Conservation (phyloP, 768 basidiomycete genomes). For the Gloeopeniophorella convolvens region DNA sequence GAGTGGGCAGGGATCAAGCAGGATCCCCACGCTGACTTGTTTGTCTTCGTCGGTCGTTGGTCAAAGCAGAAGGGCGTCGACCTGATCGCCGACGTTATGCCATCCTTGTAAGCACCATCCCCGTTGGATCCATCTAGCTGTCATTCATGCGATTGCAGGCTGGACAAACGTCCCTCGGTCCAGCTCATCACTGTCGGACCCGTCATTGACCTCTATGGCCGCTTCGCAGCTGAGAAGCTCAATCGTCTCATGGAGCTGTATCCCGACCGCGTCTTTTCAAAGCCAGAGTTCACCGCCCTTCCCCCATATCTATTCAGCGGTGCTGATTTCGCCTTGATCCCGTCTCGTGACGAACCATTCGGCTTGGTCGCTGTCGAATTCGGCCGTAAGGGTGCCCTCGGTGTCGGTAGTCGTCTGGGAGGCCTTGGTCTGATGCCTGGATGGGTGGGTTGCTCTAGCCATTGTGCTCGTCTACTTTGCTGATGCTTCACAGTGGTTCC, state of each 20-base stretch:
- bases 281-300: constrained; percentile 91
- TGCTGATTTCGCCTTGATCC: constrained; percentile 92
- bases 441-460: constrained; percentile 57
- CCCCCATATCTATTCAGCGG: constrained; percentile 93
- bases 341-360: constrained; percentile 94
- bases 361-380: constrained; percentile 95
- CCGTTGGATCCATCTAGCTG: constrained; percentile 12
- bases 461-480: background rate
- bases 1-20: constrained; percentile 94
- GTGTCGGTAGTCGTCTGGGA: constrained; percentile 90
- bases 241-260: constrained; percentile 92
- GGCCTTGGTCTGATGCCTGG: constrained; percentile 97
- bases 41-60: constrained; percentile 97
- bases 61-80: constrained; percentile 99
- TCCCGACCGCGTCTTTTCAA: constrained; percentile 91
- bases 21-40: constrained; percentile 82
- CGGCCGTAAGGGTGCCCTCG: constrained; percentile 92
- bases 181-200: constrained; percentile 89
- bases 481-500: constrained; percentile 70
- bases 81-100: constrained; percentile 94
- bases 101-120: constrained; percentile 54
- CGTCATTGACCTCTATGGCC: constrained; percentile 91
- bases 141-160: constrained; percentile 33
- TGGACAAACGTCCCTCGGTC: constrained; percentile 81
- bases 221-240: constrained; percentile 92